Conservation (phyloP, 805 yeast genomes). For the Wickerhamiella domercqiae region DNA sequence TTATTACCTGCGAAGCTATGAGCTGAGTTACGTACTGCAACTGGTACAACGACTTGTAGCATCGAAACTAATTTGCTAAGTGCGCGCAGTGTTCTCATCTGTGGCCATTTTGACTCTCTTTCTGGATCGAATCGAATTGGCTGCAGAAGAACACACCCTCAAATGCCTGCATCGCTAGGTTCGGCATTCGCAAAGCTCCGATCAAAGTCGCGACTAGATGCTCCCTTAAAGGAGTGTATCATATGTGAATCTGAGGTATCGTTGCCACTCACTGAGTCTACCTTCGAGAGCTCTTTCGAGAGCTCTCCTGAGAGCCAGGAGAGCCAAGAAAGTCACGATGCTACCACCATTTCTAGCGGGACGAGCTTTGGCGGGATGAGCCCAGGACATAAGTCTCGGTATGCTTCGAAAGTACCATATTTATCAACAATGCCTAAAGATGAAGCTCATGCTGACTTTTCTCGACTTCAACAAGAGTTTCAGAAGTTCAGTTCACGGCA, state of each 20-base stretch:
- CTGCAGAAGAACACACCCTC: too few relatives aligned
- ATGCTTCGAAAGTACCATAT: constrained; percentile 74
- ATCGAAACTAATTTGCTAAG: too few relatives aligned
- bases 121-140: too few relatives aligned
- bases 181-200: neutral
- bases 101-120: too few relatives aligned
- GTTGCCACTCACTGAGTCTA: neutral
- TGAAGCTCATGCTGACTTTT: constrained; percentile 8
- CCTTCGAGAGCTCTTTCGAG: too few relatives aligned
- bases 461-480: constrained; percentile 10
- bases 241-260: neutral
- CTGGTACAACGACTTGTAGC: too few relatives aligned
- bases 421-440: neutral
- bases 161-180: neutral
- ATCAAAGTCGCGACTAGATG: too few relatives aligned
- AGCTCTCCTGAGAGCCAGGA: neutral
- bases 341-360: constrained; percentile 8
- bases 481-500: constrained; percentile 9
- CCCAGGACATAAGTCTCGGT: constrained; percentile 44
- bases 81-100: too few relatives aligned
- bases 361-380: neutral
- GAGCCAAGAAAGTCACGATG: constrained; percentile 7
- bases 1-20: too few relatives aligned
- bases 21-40: too few relatives aligned
- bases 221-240: too few relatives aligned